Evolutionary conservation across 2,329 filamentous ascomycete genomes (phyloP).

Genomic region (Diaporthe citrichinensis): DNA sequence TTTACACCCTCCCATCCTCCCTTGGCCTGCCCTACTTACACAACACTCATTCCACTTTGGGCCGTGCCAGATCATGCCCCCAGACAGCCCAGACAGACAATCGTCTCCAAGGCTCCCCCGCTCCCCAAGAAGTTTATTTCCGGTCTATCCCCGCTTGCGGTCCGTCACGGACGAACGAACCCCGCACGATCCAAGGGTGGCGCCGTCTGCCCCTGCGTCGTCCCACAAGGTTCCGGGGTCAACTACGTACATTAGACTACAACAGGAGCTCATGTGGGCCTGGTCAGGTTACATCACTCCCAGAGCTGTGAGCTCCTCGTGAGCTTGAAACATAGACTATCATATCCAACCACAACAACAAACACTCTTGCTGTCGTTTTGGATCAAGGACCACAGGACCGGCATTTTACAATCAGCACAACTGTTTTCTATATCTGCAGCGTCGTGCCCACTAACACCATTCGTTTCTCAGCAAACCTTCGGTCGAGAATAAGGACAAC

Average conservation of each 20-base stretch:
- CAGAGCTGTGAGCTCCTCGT: not conserved
- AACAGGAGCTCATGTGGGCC: conserved; percentile 25
- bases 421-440: not conserved
- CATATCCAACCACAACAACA: not conserved
- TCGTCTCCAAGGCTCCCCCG: conserved; percentile 1
- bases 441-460: conserved; percentile 26
- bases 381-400: not conserved
- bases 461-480: conserved; percentile 24
- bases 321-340: conserved; percentile 14
- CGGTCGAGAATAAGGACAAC: conserved; percentile 45
- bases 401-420: not conserved
- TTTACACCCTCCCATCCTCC: not conserved
- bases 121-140: not conserved
- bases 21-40: not conserved
- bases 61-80: not conserved
- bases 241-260: not conserved
- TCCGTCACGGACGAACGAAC: not conserved
- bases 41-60: not conserved
- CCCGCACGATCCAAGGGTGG: conserved; percentile 21
- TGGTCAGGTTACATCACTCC: conserved; percentile 12
- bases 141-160: not conserved
- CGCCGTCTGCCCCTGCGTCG: conserved; percentile 22
- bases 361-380: not conserved
- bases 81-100: not conserved
- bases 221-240: conserved; percentile 29